Percentiles rank a stretch among this genome's conserved stretches.
phyloP scores from a whole-genome alignment of 805 yeast species.

The Hanseniaspora hatyaiensis region DNA sequence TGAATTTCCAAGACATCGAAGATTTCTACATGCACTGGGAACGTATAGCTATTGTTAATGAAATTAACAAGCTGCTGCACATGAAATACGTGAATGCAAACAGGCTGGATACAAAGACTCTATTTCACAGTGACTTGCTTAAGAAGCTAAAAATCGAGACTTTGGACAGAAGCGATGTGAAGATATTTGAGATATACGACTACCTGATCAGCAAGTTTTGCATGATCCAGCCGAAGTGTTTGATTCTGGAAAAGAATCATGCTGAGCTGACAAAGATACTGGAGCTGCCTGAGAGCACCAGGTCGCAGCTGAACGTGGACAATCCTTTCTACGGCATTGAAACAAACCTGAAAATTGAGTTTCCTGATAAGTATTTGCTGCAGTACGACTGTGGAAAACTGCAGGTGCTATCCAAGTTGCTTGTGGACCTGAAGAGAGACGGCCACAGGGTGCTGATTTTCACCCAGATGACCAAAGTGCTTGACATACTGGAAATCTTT shows the following conservation, averaged over 20 bases:
- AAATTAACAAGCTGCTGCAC: conserved; percentile 45
- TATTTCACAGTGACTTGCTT: conserved; percentile 53
- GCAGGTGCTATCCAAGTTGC: conserved; percentile 64
- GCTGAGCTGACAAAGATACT: background rate
- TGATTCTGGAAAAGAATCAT: conserved; percentile 53
- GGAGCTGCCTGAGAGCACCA: conserved; percentile 38
- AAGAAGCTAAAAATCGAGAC: conserved; percentile 32
- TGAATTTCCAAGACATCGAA: conserved; percentile 33
- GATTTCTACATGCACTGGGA: conserved; percentile 50
- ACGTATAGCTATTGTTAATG: conserved; percentile 40
- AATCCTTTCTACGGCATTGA: conserved; percentile 67
- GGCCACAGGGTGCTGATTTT: conserved; percentile 93
- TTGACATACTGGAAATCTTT: conserved; percentile 86
- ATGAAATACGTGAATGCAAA: conserved; percentile 50
- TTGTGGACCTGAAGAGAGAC: conserved; percentile 64
- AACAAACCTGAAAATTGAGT: conserved; percentile 78
- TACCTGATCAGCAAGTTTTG: conserved; percentile 62
- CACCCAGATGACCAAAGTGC: conserved; percentile 95
- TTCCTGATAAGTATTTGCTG: conserved; percentile 84
- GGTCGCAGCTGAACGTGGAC: conserved; percentile 17
- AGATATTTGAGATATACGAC: conserved; percentile 35
- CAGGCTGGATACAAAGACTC: conserved; percentile 54
- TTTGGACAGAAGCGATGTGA: conserved; percentile 20
- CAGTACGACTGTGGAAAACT: conserved; percentile 96
- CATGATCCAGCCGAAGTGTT: conserved; percentile 79